phyloP scores from a whole-genome alignment of 257 asterid genomes.

The Scutellaria galericulata region DNA sequence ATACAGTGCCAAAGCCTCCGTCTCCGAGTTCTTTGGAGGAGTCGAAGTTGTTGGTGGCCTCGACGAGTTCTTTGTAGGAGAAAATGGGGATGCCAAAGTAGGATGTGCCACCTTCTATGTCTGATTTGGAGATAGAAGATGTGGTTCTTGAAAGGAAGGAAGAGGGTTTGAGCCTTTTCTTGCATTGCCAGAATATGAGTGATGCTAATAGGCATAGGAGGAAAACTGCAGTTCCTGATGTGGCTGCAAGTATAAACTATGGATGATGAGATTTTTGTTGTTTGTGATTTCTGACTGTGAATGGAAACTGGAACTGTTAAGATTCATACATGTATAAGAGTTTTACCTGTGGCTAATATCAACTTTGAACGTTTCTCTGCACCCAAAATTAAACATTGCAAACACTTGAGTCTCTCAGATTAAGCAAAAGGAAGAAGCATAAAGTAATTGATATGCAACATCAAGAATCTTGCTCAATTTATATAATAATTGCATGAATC shows the following conservation, averaged over 20 bases:
- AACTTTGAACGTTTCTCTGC: slow-evolving; percentile 27
- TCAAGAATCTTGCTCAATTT: neutral
- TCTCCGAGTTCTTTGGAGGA: slow-evolving; percentile 56
- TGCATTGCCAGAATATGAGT: slow-evolving; percentile 32
- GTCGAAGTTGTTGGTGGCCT: slow-evolving; percentile 55
- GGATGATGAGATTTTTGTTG: neutral
- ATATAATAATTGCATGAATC: no score
- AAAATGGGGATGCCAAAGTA: slow-evolving; percentile 46
- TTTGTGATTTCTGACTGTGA: neutral
- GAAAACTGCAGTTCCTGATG: slow-evolving; percentile 37
- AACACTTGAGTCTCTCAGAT: slow-evolving; percentile 15
- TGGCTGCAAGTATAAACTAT: slow-evolving; percentile 24
- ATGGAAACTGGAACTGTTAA: neutral
- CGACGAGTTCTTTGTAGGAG: slow-evolving; percentile 50
- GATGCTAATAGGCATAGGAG: slow-evolving; percentile 18
- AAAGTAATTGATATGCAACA: neutral
- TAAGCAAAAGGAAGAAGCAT: neutral
- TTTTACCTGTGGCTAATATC: slow-evolving; percentile 41
- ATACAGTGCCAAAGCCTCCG: slow-evolving; percentile 64
- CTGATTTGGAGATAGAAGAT: slow-evolving; percentile 35
- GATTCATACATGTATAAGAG: neutral
- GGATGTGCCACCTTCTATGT: slow-evolving; percentile 37
- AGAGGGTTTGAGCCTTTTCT: slow-evolving; percentile 23
- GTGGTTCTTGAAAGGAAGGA: slow-evolving; percentile 22
- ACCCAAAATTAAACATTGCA: slow-evolving; percentile 21